Conservation (phyloP, 148 eudicot species). For the Camellia lanceoleosa region DNA sequence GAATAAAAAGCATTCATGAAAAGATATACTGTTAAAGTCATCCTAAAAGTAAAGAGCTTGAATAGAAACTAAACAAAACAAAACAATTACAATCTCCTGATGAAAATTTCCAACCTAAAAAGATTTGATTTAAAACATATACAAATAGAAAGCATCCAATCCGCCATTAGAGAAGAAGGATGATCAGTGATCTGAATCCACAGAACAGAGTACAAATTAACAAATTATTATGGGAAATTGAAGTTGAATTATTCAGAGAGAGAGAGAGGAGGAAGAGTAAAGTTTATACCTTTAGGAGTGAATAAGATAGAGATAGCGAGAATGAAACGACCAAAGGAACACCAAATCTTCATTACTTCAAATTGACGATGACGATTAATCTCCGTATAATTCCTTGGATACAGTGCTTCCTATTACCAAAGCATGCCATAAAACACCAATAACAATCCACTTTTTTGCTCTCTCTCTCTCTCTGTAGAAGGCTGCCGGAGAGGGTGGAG, state of each 20-base stretch:
- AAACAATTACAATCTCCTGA: not conserved
- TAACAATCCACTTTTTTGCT: not conserved
- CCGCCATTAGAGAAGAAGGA: not conserved
- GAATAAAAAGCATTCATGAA: not conserved
- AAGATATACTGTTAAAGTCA: not conserved
- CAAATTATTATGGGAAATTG: not conserved
- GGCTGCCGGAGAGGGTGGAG: not conserved
- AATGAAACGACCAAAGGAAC: slow-evolving; percentile 1
- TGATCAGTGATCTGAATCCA: slow-evolving; percentile 8
- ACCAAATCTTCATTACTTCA: slow-evolving; percentile 17
- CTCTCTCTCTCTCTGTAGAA: not conserved
- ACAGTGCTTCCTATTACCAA: not conserved
- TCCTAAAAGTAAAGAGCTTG: not conserved
- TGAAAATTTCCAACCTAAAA: not conserved
- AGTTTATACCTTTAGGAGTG: slow-evolving; percentile 19
- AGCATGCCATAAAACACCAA: slow-evolving; percentile 4
- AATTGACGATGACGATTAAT: not conserved
- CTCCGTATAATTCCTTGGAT: not conserved
- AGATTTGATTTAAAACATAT: not conserved
- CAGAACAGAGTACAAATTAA: not conserved
- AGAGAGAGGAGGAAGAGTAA: not conserved
- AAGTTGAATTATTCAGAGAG: not conserved
- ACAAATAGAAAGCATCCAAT: not conserved
- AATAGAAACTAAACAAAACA: not conserved
- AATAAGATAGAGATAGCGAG: slow-evolving; percentile 8